A percentile compares a stretch with the other conserved stretches of the same genome.
Evolutionary conservation across 139 green algal genomes (phyloP).

Genomic region (Pedinophyceae sp.): DNA sequence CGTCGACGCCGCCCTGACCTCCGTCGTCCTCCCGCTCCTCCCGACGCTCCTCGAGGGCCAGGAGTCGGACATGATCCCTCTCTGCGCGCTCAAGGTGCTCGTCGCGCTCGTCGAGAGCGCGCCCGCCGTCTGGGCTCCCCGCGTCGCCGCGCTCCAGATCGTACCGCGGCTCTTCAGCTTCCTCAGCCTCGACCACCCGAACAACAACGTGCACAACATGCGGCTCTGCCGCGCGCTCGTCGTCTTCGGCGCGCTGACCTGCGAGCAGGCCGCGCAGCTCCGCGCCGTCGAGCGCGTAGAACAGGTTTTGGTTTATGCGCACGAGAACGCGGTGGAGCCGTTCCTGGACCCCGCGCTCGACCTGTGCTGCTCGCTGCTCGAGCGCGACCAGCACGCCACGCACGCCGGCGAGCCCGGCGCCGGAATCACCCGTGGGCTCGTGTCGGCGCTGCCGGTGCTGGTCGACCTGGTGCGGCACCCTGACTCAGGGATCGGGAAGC

Average conservation of each 20-base stretch:
- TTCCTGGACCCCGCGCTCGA: conserved; percentile 69
- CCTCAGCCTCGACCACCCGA: conserved; percentile 61
- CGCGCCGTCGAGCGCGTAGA: conserved; percentile 25
- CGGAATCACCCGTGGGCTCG: background rate
- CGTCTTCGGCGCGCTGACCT: conserved; percentile 11
- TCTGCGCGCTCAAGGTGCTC: conserved; percentile 78
- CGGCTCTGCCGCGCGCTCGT: conserved; percentile 57
- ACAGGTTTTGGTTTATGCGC: conserved; percentile 58
- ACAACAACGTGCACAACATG: conserved; percentile 93
- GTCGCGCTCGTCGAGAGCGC: conserved; percentile 20
- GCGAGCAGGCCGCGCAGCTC: conserved; percentile 11
- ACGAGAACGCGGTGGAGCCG: conserved; percentile 60
- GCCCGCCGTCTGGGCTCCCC: background rate
- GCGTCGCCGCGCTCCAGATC: conserved; percentile 38
- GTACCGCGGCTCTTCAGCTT: conserved; percentile 63
- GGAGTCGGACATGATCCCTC: conserved; percentile 59
- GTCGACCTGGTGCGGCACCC: conserved; percentile 2
- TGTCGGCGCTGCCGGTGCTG: background rate
- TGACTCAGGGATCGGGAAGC: background rate
- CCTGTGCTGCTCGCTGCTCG: conserved; percentile 20
- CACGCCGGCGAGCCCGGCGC: background rate
- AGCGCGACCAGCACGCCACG: conserved; percentile 6
- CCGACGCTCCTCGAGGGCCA: conserved; percentile 56
- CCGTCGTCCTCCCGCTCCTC: conserved; percentile 50
- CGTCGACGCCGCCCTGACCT: background rate